Evolutionary conservation across 352 stramenopile genomes (phyloP), one percentile per base, ranked within the genome.

Genomic region (Pythium vanterpoolii): DNA sequence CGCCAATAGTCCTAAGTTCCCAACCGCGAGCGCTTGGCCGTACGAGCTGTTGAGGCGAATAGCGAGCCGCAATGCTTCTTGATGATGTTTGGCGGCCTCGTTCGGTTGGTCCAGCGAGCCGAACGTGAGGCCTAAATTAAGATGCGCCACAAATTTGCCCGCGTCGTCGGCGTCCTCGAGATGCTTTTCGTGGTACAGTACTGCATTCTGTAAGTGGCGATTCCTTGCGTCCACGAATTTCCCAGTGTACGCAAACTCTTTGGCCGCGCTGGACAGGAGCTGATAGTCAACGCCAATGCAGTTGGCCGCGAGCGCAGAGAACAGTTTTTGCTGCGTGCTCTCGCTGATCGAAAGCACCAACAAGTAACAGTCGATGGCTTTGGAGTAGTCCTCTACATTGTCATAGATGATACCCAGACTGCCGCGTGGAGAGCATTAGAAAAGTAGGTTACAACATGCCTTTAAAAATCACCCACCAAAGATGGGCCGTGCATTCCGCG

Each of bases 211-310:
- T 13, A 94, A 58, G 18, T 60, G 70, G 11, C 62, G 60, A 47
- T 74, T 93, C 19, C 69, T 57, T 2, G 69, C 28, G 40, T 87
- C 76, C 7, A 89, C 67, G 39, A 90, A 91, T 30, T 80, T 82
- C 40, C 83, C 85, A 5, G 77, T 90, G 74, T 93, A 94, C n/a
- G 69, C 54, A 46, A 69, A 87, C 40, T 87, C 74, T 62, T 83
- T 87, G 24, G 64, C 64, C 0, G 62, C 70, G 3, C 76, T 87
- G 11, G 82, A 84, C 24, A 84, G 60, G 4, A 94, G 70, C 72
- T 95, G 88, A 60, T 92, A 91, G 69, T 96, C 76, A 58, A 97
- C 85, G 23, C 89, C 89, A 48, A 96, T 96, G 65, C 86, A 96
- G 57, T 96, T 95, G 42, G 89, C 71, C 7, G 86, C 86, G 18